These are phyloP conservation scores for Elsinoe fawcettii DNA, from an alignment of 2,329 filamentous ascomycete genomes.

Conservation along the genomic window DNA sequence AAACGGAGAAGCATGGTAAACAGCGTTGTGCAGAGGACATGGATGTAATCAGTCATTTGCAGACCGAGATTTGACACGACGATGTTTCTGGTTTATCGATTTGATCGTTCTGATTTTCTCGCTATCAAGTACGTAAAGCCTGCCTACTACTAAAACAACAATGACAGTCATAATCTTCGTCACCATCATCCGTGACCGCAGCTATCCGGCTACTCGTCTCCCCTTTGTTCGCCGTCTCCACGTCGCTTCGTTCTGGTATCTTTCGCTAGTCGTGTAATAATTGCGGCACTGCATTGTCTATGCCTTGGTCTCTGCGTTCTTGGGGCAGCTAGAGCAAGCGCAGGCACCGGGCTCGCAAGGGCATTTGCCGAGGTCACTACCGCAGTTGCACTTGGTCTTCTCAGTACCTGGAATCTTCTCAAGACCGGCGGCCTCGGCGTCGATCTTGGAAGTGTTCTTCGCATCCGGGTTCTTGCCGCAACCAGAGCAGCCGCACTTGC, in stretches of 20 bases:
- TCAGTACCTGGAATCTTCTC: constrained; percentile 45
- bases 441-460: constrained; percentile 19
- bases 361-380: constrained; percentile 37
- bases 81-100: no score
- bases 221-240: background rate
- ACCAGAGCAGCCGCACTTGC: constrained; percentile 39
- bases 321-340: constrained; percentile 27
- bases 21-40: background rate
- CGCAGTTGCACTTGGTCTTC: constrained; percentile 45
- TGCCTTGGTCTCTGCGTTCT: constrained; percentile 13
- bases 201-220: background rate
- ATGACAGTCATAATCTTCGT: constrained; percentile 2
- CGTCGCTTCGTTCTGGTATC: background rate
- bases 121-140: background rate
- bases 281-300: background rate
- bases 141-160: constrained; percentile 8
- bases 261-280: background rate
- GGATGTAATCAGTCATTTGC: no score
- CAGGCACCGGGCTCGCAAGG: constrained; percentile 42
- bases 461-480: constrained; percentile 41
- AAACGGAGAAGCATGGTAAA: background rate
- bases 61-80: no score
- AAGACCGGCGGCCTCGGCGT: constrained; percentile 30
- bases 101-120: background rate
- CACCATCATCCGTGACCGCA: background rate